Conservation (phyloP, 768 basidiomycete genomes). For the Podaxis sp. region DNA sequence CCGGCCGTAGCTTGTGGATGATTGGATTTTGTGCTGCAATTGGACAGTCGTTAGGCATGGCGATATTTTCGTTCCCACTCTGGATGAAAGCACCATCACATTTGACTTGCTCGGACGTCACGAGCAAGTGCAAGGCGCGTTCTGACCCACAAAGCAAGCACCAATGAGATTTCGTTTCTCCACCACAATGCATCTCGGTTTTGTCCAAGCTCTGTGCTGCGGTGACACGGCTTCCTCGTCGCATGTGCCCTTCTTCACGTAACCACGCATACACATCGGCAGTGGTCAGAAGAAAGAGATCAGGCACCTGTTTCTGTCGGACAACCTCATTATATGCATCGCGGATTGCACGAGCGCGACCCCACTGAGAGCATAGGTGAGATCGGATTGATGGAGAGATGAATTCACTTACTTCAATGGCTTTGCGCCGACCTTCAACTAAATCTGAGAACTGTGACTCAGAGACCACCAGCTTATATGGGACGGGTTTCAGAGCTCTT, state of each 20-base stretch:
- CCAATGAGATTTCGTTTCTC: constrained; percentile 6
- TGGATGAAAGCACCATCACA: background rate
- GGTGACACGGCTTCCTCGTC: constrained; percentile 13
- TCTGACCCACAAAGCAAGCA: constrained; percentile 10
- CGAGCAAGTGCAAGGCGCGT: background rate
- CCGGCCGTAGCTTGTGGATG: constrained; percentile 29
- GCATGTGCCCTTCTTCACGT: constrained; percentile 38
- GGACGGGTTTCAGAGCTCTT: constrained; percentile 26
- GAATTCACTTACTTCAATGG: constrained; percentile 42
- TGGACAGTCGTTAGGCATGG: constrained; percentile 18
- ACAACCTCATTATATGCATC: constrained; percentile 35
- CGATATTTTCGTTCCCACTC: background rate
- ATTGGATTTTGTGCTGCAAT: constrained; percentile 26
- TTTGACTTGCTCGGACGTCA: background rate
- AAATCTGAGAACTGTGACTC: constrained; percentile 35
- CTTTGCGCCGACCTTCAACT: constrained; percentile 46
- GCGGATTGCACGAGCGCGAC: constrained; percentile 44
- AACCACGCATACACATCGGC: constrained; percentile 51
- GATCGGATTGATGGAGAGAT: background rate
- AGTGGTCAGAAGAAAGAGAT: constrained; percentile 32
- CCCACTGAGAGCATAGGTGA: constrained; percentile 36
- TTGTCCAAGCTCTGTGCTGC: constrained; percentile 6
- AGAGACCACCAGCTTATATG: constrained; percentile 40
- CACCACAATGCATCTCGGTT: background rate
- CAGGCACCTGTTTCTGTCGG: constrained; percentile 14